Conservation (phyloP, 768 basidiomycete genomes). For the Goffeauzyma gilvescens region DNA sequence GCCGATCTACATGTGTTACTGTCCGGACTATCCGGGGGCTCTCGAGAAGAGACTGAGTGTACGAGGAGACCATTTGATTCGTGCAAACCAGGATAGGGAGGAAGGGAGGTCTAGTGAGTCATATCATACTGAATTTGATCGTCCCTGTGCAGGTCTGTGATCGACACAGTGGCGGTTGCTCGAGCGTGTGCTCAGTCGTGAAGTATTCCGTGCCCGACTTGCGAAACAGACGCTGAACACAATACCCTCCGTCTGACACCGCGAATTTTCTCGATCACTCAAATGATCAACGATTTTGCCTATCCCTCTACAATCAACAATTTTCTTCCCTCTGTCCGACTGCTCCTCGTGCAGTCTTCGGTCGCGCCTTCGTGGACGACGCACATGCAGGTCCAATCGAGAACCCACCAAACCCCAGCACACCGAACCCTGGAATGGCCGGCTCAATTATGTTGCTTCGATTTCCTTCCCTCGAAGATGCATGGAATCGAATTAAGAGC, state of each 20-base stretch:
- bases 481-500: slow-evolving; percentile 17
- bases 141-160: too few species aligned
- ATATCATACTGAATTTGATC: not conserved
- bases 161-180: too few species aligned
- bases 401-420: not conserved
- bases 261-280: not conserved
- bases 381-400: slow-evolving; percentile 4
- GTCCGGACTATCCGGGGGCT: slow-evolving; percentile 23
- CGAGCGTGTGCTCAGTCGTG: too few species aligned
- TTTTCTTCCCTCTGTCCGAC: not conserved
- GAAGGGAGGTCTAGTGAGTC: slow-evolving; percentile 14
- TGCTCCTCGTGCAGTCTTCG: slow-evolving; percentile 12
- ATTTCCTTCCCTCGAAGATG: slow-evolving; percentile 17
- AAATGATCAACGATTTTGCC: not conserved
- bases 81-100: slow-evolving; percentile 15
- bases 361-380: slow-evolving; percentile 13
- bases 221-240: not conserved
- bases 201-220: too few species aligned
- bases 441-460: slow-evolving; percentile 15
- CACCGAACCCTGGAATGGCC: slow-evolving; percentile 11
- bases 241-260: not conserved
- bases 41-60: slow-evolving; percentile 20
- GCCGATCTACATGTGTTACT: slow-evolving; percentile 26
- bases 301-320: not conserved
- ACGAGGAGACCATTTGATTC: slow-evolving; percentile 19